Evolutionary conservation across 2,329 filamentous ascomycete species (phyloP).

Genomic region (Fulvia fulva): DNA sequence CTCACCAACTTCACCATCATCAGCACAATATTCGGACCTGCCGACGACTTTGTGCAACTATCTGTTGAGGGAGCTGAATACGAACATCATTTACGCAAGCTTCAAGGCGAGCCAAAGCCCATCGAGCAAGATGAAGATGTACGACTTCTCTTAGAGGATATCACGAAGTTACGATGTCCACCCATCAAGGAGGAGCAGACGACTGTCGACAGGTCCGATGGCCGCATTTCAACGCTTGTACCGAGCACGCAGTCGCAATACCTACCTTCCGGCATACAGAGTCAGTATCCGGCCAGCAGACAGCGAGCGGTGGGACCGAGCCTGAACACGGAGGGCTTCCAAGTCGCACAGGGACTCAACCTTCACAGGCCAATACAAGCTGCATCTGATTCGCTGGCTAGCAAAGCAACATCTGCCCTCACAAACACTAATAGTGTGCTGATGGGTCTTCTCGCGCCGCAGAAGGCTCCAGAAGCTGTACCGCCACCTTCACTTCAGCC

Average conservation of each 20-base stretch:
- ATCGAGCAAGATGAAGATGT: constrained; percentile 20
- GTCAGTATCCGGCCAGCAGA: not conserved
- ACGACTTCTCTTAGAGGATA: constrained; percentile 17
- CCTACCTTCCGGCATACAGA: not conserved
- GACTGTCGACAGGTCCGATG: not conserved
- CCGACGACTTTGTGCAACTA: constrained; percentile 26
- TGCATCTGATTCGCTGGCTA: constrained; percentile 1
- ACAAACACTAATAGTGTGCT: not conserved
- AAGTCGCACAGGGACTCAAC: constrained; percentile 27
- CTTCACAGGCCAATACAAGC: constrained; percentile 21
- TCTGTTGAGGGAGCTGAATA: constrained; percentile 28
- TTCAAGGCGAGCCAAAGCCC: constrained; percentile 16
- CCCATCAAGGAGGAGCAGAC: constrained; percentile 5
- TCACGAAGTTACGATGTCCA: constrained; percentile 18
- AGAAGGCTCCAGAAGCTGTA: not conserved
- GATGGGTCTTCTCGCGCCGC: not conserved
- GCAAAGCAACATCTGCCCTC: not conserved
- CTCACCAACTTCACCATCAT: constrained; percentile 23
- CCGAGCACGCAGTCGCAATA: not conserved
- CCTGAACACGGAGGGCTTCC: constrained; percentile 23
- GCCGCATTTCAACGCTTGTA: not conserved
- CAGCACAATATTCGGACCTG: constrained; percentile 27
- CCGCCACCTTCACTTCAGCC: not conserved
- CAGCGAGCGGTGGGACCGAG: constrained; percentile 11
- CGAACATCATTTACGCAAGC: constrained; percentile 24